A percentile compares a stretch with the other conserved stretches of the same genome.
Evolutionary conservation across 257 asterid species (phyloP).

Genomic region (Nicotiana undulata): DNA sequence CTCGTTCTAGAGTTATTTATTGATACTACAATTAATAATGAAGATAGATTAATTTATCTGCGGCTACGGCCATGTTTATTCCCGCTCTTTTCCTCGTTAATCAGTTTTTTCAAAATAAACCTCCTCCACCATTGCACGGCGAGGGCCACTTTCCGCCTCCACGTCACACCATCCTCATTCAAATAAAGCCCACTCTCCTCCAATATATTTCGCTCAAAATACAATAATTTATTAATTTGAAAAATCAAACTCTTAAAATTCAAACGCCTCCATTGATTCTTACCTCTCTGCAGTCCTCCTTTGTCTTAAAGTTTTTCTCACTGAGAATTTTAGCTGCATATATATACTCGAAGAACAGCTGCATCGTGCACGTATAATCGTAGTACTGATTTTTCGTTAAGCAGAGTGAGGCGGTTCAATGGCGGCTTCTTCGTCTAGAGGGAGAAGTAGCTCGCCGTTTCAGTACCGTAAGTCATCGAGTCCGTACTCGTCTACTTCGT

Average conservation of each 20-base stretch:
- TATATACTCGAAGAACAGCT: not conserved
- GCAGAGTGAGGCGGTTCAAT: slow-evolving; percentile 23
- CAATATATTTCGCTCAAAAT: not conserved
- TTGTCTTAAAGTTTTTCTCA: not conserved
- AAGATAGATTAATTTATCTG: not conserved
- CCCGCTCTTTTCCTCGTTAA: not conserved
- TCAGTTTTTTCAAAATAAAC: slow-evolving; percentile 3
- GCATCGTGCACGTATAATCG: not conserved
- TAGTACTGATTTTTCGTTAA: not conserved
- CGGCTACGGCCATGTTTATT: not conserved
- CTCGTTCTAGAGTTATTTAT: not conserved
- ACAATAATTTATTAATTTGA: not conserved
- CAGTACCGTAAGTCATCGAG: slow-evolving; percentile 58
- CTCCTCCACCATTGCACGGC: not conserved
- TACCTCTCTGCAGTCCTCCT: not conserved
- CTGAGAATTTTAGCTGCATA: not conserved
- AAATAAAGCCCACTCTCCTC: not conserved
- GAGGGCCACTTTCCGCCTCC: not conserved
- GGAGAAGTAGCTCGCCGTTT: slow-evolving; percentile 80
- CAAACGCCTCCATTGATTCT: slow-evolving; percentile 11
- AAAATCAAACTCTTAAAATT: slow-evolving; percentile 5
- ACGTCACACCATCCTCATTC: not conserved
- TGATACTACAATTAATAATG: too few relatives aligned
- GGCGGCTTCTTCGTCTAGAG: slow-evolving; percentile 89
- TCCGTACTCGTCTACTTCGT: slow-evolving; percentile 82